Evolutionary conservation across 768 basidiomycete species (phyloP).

Genomic region (Ephemerocybe angulata): DNA sequence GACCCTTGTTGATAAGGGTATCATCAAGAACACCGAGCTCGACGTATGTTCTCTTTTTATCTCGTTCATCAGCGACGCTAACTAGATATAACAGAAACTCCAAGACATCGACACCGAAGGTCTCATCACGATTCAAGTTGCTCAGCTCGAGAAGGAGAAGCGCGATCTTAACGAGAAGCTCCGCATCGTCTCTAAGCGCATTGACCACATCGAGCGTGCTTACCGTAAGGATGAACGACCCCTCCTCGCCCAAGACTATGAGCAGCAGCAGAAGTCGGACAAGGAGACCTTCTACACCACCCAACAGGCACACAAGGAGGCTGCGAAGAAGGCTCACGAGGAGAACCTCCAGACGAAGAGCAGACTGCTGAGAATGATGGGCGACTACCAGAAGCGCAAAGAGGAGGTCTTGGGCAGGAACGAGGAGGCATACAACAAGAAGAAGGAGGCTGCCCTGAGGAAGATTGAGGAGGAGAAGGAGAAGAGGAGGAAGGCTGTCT

Average conservation of each 20-base stretch:
- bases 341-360: constrained; percentile 72
- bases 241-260: constrained; percentile 82
- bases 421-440: constrained; percentile 61
- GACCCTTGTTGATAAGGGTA: constrained; percentile 75
- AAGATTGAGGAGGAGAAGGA: constrained; percentile 86
- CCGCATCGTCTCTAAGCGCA: constrained; percentile 79
- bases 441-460: constrained; percentile 49
- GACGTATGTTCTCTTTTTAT: constrained; percentile 43
- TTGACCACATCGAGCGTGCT: constrained; percentile 94
- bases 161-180: constrained; percentile 78
- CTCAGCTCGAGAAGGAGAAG: constrained; percentile 97
- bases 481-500: constrained; percentile 54
- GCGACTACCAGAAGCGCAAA: constrained; percentile 58
- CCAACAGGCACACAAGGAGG: constrained; percentile 55
- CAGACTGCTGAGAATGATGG: constrained; percentile 67
- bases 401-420: constrained; percentile 54
- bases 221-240: constrained; percentile 91
- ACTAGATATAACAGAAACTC: constrained; percentile 51
- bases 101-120: constrained; percentile 82
- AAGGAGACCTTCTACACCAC: constrained; percentile 60
- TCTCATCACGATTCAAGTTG: constrained; percentile 86
- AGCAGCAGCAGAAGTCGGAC: constrained; percentile 77
- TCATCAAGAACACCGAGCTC: constrained; percentile 59
- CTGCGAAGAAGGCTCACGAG: constrained; percentile 52
- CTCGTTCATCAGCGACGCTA: constrained; percentile 1